Evolutionary conservation across 1,139 yeast genomes (phyloP), one percentile per base, ranked within the genome.

Genomic region (Kodamaea anthophila): DNA sequence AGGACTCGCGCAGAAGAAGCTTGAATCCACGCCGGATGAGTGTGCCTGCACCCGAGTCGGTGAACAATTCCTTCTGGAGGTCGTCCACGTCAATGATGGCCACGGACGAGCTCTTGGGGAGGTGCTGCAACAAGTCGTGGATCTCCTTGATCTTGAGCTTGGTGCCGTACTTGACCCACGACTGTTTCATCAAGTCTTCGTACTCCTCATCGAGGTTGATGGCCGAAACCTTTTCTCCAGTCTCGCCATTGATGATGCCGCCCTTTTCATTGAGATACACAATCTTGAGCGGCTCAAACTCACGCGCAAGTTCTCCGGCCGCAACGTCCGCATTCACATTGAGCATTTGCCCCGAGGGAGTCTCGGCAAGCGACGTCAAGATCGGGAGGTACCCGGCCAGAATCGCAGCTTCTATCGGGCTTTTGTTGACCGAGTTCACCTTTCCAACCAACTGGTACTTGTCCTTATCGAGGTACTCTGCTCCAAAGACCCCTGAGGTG

Each of bases 21-120:
- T 86, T 86, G 65, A 91, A 86, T 39, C 99, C 99, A 58, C 98
- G 78, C 71, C 98, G 82, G 49, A 91, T 87, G 65, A 91, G 71
- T 30, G 99, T 91, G 51, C 99, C 99, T 27, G 98, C 99, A 58
- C 99, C 99, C 10, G 96, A 83, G 55, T 93, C 98, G 30, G 99
- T 91, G 61, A 91, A 91, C 51, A 91, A 74, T 60, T 91, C 99
- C 59, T 88, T 91, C 62, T 93, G 98, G 49, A 91, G 71, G 54
- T 91, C 97, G 47, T 85, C 75, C 27, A 93, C 96, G 44, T 91
- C 85, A 48, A 91, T 91, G 53, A 91, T 91, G 26, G 99, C 98
- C 30, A 91, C 99, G 5, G 97, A 87, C 1, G 96, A 87, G 8
- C 97, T 85, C 56, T 97, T 78, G 38, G 99, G 99, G 52, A 91